Evolutionary conservation across 148 eudicot genomes (phyloP).

Genomic region (Rheum nobile): DNA sequence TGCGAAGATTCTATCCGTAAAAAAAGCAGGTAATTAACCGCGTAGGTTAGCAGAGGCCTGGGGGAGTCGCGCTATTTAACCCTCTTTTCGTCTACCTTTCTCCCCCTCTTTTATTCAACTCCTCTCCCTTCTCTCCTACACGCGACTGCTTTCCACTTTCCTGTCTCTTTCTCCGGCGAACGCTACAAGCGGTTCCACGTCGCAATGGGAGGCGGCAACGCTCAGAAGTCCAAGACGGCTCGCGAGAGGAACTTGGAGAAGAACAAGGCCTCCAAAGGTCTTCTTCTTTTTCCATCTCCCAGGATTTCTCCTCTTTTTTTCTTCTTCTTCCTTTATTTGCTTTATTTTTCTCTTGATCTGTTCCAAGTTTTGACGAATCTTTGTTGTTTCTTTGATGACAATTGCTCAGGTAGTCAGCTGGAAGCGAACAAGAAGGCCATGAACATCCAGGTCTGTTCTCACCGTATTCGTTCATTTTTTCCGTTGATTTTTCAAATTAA

Average conservation of each 20-base stretch:
- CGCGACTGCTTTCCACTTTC: not conserved
- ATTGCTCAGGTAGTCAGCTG: constrained; percentile 50
- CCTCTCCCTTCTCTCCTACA: not conserved
- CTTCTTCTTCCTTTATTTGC: not conserved
- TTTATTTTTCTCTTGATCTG: not conserved
- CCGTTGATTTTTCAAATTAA: not conserved
- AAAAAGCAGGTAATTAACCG: too few relatives aligned
- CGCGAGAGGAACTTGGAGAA: constrained; percentile 64
- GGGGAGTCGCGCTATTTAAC: too few relatives aligned
- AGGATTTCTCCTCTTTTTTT: not conserved
- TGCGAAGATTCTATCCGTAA: too few relatives aligned
- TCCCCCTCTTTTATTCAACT: too few relatives aligned
- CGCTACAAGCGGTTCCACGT: not conserved
- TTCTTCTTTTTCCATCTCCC: not conserved
- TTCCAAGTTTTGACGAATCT: not conserved
- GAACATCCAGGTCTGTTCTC: constrained; percentile 33
- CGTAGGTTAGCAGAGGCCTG: too few relatives aligned
- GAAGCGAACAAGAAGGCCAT: constrained; percentile 61
- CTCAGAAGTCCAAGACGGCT: constrained; percentile 65
- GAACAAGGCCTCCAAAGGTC: constrained; percentile 28
- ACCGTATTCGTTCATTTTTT: not conserved
- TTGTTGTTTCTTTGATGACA: not conserved
- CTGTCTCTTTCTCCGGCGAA: not conserved
- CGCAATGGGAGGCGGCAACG: constrained; percentile 68
- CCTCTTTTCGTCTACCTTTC: too few relatives aligned